These are phyloP conservation scores for Debaryomyces tyrocola DNA, from an alignment of 805 yeast species.

Conservation along the genomic window DNA sequence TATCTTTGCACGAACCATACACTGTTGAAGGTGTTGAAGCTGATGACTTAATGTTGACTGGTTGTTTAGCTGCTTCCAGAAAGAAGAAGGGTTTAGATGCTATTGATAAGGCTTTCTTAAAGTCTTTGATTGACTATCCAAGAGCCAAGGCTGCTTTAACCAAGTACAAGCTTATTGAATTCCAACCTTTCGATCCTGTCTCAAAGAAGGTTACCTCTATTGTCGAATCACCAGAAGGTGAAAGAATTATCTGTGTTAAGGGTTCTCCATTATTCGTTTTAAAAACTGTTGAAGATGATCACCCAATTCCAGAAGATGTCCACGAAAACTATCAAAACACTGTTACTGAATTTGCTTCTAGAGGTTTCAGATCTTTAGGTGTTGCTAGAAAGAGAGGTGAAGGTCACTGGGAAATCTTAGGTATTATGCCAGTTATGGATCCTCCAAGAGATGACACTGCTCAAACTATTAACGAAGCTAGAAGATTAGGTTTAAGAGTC, in stretches of 20 bases:
- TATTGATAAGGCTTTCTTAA: conserved; percentile 94
- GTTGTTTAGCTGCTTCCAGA: conserved; percentile 96
- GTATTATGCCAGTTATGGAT: conserved; percentile 98
- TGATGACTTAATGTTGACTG: conserved; percentile 95
- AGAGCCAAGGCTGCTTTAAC: conserved; percentile 89
- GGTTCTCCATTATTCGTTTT: conserved; percentile 98
- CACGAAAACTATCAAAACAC: conserved; percentile 94
- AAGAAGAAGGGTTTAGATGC: conserved; percentile 98
- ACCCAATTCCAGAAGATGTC: conserved; percentile 91
- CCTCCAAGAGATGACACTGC: conserved; percentile 99
- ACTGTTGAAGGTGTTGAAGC: conserved; percentile 96
- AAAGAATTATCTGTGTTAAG: conserved; percentile 91
- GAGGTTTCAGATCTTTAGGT: conserved; percentile 98
- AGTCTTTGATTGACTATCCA: conserved; percentile 84
- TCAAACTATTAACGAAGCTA: conserved; percentile 88
- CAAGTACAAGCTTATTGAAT: conserved; percentile 91
- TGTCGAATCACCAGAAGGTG: conserved; percentile 95
- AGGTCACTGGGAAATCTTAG: conserved; percentile 96
- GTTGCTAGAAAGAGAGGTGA: conserved; percentile 99
- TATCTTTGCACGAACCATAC: conserved; percentile 95
- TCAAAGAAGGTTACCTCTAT: conserved; percentile 94
- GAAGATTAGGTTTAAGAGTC: conserved; percentile 86
- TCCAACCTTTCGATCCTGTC: conserved; percentile 98
- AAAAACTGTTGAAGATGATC: conserved; percentile 96
- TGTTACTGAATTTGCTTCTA: conserved; percentile 95